These are phyloP conservation scores for Yamadazyma sp. DNA, from an alignment of 1,139 yeast species.

Conservation along the genomic window DNA sequence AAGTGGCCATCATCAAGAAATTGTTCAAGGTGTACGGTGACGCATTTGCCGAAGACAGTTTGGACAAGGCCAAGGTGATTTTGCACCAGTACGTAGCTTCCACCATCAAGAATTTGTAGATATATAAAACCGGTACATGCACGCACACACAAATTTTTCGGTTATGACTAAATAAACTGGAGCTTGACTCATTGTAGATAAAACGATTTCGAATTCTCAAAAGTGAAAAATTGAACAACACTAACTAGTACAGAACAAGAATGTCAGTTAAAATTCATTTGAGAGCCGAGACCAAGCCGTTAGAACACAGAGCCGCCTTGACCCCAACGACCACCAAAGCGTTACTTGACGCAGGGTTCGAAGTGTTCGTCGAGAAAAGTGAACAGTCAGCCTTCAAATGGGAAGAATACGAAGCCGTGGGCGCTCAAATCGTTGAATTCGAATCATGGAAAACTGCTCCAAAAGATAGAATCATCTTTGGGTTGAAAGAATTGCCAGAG, in stretches of 20 bases:
- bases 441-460: constrained; percentile 95
- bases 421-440: constrained; percentile 86
- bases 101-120: constrained; percentile 11
- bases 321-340: constrained; percentile 89
- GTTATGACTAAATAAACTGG: constrained; percentile 4
- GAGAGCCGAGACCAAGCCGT: constrained; percentile 95
- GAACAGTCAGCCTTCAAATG: constrained; percentile 76
- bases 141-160: too few species aligned
- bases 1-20: constrained; percentile 42
- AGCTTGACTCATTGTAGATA: background rate
- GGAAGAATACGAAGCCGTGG: constrained; percentile 74
- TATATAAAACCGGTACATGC: background rate
- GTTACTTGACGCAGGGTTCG: constrained; percentile 84
- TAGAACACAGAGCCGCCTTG: constrained; percentile 95
- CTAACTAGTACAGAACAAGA: background rate
- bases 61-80: constrained; percentile 30
- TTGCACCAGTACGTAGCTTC: constrained; percentile 13
- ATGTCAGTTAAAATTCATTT: constrained; percentile 49
- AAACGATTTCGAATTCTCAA: background rate
- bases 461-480: constrained; percentile 81
- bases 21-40: constrained; percentile 61
- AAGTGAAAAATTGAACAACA: background rate
- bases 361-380: constrained; percentile 83
- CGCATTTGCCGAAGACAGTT: constrained; percentile 34
- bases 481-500: constrained; percentile 94